These are phyloP conservation scores for Saturnispora besseyi DNA, from an alignment of 805 yeast genomes.

Conservation along the genomic window DNA sequence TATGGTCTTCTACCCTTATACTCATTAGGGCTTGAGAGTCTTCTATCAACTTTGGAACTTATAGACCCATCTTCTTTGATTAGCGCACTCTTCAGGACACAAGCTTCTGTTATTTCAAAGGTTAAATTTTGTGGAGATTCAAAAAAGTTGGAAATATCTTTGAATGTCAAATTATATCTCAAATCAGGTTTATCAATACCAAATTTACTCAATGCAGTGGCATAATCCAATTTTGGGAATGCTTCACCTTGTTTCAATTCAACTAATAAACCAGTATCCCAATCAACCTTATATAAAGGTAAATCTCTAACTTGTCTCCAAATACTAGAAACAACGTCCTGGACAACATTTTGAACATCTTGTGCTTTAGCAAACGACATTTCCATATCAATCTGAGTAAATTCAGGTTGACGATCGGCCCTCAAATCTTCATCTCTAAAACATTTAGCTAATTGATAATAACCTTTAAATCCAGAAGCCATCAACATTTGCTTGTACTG, in stretches of 20 bases:
- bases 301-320: conserved; percentile 44
- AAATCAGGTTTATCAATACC: conserved; percentile 96
- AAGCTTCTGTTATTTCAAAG: conserved; percentile 68
- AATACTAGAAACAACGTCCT: conserved; percentile 41
- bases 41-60: conserved; percentile 12
- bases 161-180: conserved; percentile 48
- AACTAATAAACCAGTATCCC: conserved; percentile 25
- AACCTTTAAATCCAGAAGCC: conserved; percentile 84
- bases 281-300: conserved; percentile 32
- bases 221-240: conserved; percentile 47
- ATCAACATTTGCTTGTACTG: conserved; percentile 91
- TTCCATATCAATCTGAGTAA: conserved; percentile 94
- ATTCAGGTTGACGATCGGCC: conserved; percentile 94
- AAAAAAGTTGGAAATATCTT: conserved; percentile 35
- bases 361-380: conserved; percentile 69
- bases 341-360: conserved; percentile 61
- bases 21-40: conserved; percentile 29
- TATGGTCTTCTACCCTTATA: conserved; percentile 54
- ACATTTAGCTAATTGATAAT: conserved; percentile 88
- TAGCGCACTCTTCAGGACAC: conserved; percentile 49
- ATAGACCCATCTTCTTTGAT: conserved; percentile 16
- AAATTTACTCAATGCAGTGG: conserved; percentile 58
- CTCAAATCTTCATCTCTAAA: conserved; percentile 94
- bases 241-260: conserved; percentile 18
- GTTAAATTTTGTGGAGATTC: conserved; percentile 28